Evolutionary conservation across 2,329 filamentous ascomycete species (phyloP), one percentile per base, ranked within the genome.

Genomic region (Davidsoniella neocaledoniae): DNA sequence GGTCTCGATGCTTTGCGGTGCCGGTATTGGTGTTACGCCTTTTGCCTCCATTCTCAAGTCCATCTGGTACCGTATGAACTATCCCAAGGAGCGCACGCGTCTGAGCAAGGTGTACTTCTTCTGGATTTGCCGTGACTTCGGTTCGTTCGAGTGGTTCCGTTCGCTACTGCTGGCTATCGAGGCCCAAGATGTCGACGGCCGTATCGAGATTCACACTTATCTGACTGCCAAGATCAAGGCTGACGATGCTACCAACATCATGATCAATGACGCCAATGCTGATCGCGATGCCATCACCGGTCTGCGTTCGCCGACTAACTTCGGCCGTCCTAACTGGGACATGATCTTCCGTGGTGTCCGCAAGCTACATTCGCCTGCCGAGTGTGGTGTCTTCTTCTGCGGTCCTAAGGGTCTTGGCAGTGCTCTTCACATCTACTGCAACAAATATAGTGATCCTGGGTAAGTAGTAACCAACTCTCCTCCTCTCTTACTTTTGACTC

Each of bases 41-140:
- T 90, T 87, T 66, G 84, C 84, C 10, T 86, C 83, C 0, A 88
- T 90, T 57, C 73, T 90, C 60, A 93, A 93, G 71, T 87, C 82
- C 48, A 90, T 93, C 66, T 93, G 86, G 86, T 93, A 91, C 69
- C 78, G 85, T 46, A 87, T 90, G 81, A 90, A 87, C 71, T 88
- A 86, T 65, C 82, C 83, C 2, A 80, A 85, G 62, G 77, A 81
- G 64, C 83, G 82, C 67, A 88, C 83, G 2, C 73, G 83, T 3
- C 72, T 93, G 41, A 74, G 80, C 59, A 93, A 91, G 64, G 84
- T 93, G 21, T 93, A 91, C 69, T 91, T 91, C 70, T 87, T 91
- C 74, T 91, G 86, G 86, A 80, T 91, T 55, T 90, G 85, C 70
- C 75, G 85, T 64, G 85, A 91, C 64, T 90, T 90, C 60, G 84